Conservation (phyloP, 371 early-diverging fungal genomes). For the Capillidium heterosporum region DNA sequence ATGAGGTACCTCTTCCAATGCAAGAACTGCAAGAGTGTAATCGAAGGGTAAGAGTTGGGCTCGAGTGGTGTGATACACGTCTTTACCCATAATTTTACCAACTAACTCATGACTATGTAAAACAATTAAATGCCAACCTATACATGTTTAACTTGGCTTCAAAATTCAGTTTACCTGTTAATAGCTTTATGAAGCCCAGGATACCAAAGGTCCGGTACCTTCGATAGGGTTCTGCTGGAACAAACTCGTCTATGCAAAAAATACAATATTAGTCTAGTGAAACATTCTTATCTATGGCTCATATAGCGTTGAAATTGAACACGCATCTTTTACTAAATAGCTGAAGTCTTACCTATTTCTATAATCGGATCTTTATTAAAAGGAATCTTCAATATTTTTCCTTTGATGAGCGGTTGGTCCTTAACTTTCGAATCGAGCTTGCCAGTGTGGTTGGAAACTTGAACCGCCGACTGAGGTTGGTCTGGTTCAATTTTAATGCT, state of each 20-base stretch:
- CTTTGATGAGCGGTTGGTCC: too few species aligned
- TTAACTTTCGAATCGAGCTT: too few species aligned
- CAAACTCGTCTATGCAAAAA: not conserved
- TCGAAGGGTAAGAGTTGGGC: conserved; percentile 2
- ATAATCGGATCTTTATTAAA: too few species aligned
- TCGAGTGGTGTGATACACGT: not conserved
- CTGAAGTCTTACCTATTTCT: too few species aligned
- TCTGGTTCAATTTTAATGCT: too few species aligned
- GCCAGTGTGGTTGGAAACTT: too few species aligned
- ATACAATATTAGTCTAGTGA: too few species aligned
- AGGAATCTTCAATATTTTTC: too few species aligned
- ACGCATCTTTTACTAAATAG: too few species aligned
- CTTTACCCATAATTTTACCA: not conserved
- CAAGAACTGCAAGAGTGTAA: conserved; percentile 2
- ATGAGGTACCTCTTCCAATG: not conserved
- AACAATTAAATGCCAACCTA: conserved; percentile 3
- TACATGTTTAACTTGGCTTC: not conserved
- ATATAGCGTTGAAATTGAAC: too few species aligned
- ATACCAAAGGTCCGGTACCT: not conserved
- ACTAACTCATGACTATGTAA: not conserved
- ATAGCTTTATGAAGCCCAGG: not conserved
- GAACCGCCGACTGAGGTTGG: too few species aligned
- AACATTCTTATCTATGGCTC: too few species aligned
- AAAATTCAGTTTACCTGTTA: not conserved
- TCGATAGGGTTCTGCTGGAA: not conserved